Conservation (phyloP, 2,329 filamentous ascomycete genomes). For the Acephala macrosclerotiorum region DNA sequence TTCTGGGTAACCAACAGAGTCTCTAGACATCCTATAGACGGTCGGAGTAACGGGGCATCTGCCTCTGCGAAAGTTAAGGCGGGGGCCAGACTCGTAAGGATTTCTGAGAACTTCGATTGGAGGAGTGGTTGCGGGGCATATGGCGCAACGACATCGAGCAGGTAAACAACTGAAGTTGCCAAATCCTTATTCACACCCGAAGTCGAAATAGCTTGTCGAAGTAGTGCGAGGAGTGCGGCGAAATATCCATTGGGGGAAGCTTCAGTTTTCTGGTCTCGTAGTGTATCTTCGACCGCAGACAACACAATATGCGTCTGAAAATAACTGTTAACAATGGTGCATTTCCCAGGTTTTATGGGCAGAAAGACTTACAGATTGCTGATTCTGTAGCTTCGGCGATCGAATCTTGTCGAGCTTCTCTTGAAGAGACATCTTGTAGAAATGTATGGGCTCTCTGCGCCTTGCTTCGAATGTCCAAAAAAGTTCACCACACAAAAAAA, state of each 20-base stretch:
- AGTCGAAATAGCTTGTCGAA: slow-evolving; percentile 76
- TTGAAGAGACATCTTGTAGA: slow-evolving; percentile 67
- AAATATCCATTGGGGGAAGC: slow-evolving; percentile 92
- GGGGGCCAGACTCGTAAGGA: slow-evolving; percentile 85
- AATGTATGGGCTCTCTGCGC: slow-evolving; percentile 40
- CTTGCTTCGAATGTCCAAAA: slow-evolving; percentile 29
- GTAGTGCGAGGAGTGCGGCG: slow-evolving; percentile 88
- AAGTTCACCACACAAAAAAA: slow-evolving; percentile 31
- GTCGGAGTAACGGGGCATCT: slow-evolving; percentile 84
- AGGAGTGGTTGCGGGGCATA: slow-evolving; percentile 86
- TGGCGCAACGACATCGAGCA: slow-evolving; percentile 90
- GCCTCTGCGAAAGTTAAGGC: slow-evolving; percentile 81
- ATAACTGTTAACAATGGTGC: slow-evolving; percentile 19
- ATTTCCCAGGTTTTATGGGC: neutral
- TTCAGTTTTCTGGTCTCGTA: slow-evolving; percentile 85
- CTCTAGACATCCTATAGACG: slow-evolving; percentile 92
- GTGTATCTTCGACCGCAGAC: slow-evolving; percentile 89
- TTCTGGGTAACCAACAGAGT: slow-evolving; percentile 92
- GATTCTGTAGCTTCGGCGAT: slow-evolving; percentile 93
- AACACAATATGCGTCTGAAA: slow-evolving; percentile 82
- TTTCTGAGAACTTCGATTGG: slow-evolving; percentile 93
- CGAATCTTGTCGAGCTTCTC: slow-evolving; percentile 98
- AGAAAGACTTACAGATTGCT: slow-evolving; percentile 75
- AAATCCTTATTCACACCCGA: slow-evolving; percentile 80
- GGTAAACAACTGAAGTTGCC: slow-evolving; percentile 87